phyloP scores from a whole-genome alignment of 805 yeast genomes.

The Saccharomycopsis capsularis region DNA sequence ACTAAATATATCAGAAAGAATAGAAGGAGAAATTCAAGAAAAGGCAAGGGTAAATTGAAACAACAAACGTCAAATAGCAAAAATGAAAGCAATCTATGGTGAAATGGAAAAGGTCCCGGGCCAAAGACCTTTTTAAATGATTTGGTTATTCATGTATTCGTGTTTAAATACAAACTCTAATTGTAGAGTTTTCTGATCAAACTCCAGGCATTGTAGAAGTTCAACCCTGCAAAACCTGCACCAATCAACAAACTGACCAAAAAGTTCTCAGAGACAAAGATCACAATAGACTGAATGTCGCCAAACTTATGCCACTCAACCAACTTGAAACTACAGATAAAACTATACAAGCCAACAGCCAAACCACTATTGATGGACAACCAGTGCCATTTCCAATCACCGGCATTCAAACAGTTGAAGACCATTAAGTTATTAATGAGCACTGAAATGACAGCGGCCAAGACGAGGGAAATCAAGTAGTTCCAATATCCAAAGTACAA shows the following conservation, averaged over 20 bases:
- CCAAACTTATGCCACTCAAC: constrained; percentile 27
- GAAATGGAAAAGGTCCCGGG: too few relatives aligned
- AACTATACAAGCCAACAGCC: constrained; percentile 26
- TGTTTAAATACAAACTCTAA: too few relatives aligned
- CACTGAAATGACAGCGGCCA: constrained; percentile 21
- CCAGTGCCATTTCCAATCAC: constrained; percentile 31
- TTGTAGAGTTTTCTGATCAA: constrained; percentile 4
- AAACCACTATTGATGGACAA: constrained; percentile 25
- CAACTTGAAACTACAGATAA: constrained; percentile 25
- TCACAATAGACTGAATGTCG: constrained; percentile 24
- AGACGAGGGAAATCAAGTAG: constrained; percentile 20
- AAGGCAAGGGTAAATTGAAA: too few relatives aligned
- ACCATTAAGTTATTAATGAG: constrained; percentile 23
- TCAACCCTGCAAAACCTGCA: constrained; percentile 8
- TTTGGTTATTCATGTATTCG: too few relatives aligned
- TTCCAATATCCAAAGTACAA: constrained; percentile 24
- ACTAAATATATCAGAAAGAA: too few relatives aligned
- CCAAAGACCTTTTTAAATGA: too few relatives aligned
- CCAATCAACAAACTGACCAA: constrained; percentile 25
- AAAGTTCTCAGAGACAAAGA: constrained; percentile 25
- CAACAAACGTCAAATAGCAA: too few relatives aligned
- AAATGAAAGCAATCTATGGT: too few relatives aligned
- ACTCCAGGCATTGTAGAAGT: constrained; percentile 11
- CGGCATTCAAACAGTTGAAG: constrained; percentile 25
- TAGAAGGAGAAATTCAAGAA: too few relatives aligned